Evolutionary conservation across 1,284 basidiomycete genomes (phyloP).

Genomic region (Puccinia novopanici): DNA sequence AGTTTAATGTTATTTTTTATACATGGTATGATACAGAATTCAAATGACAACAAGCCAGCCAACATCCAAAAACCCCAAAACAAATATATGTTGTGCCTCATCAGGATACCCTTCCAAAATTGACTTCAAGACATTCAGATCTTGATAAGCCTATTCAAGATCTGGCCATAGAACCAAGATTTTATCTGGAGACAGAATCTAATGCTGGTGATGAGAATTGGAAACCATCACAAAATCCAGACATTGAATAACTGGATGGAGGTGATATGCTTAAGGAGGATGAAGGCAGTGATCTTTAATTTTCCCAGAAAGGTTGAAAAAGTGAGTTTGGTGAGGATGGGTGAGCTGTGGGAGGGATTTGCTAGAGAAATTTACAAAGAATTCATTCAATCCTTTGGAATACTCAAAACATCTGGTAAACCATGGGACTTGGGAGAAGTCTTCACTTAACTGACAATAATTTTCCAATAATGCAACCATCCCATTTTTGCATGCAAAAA

Average conservation of each 20-base stretch:
- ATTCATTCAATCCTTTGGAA: neutral
- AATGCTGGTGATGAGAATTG: neutral
- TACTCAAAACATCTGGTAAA: neutral
- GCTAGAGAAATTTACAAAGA: neutral
- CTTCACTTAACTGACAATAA: neutral
- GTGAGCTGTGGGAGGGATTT: neutral
- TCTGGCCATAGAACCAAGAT: neutral
- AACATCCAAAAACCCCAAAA: neutral
- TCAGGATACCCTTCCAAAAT: neutral
- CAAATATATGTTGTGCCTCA: neutral
- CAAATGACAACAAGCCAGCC: neutral
- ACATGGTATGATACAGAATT: neutral
- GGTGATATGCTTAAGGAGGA: constrained; percentile 16
- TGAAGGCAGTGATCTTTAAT: neutral
- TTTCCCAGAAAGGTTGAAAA: constrained; percentile 7
- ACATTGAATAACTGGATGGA: constrained; percentile 4
- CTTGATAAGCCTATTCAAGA: neutral
- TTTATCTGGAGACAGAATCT: constrained; percentile 1
- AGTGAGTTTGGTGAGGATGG: neutral
- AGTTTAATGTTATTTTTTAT: too few species aligned
- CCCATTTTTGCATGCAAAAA: neutral
- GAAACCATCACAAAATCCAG: neutral
- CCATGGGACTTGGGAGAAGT: constrained; percentile 2
- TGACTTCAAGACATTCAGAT: neutral
- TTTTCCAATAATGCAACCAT: constrained; percentile 13